These are phyloP conservation scores for Zymoseptoria crescenta DNA, from an alignment of 2,329 filamentous ascomycete species.

Conservation along the genomic window DNA sequence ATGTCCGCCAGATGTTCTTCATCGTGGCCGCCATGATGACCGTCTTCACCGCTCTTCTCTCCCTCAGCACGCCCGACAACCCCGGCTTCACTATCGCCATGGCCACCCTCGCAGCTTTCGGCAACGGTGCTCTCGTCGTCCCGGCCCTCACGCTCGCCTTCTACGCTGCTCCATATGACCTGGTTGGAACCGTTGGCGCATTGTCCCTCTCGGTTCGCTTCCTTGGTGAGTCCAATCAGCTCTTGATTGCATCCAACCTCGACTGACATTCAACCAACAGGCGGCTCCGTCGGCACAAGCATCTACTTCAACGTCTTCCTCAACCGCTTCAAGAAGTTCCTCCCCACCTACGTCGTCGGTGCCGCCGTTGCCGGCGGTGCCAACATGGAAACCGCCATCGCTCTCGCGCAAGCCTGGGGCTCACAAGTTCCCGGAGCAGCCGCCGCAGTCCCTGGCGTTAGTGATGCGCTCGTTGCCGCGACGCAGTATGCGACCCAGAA, in stretches of 20 bases:
- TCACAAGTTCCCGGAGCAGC: conserved; percentile 17
- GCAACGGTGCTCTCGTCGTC: conserved; percentile 59
- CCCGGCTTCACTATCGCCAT: conserved; percentile 34
- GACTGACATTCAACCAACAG: neutral
- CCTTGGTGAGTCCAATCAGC: conserved; percentile 39
- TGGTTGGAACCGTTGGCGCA: conserved; percentile 61
- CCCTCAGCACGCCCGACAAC: conserved; percentile 20
- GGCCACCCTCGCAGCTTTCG: conserved; percentile 53
- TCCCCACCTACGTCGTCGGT: conserved; percentile 43
- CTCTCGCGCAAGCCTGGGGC: conserved; percentile 11
- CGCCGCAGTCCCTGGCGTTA: conserved; percentile 10
- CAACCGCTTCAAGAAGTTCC: conserved; percentile 39
- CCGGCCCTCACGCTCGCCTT: conserved; percentile 58
- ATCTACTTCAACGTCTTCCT: conserved; percentile 47
- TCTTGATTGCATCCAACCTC: neutral
- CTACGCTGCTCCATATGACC: conserved; percentile 55
- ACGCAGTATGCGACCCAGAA: conserved; percentile 16
- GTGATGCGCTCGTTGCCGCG: conserved; percentile 6
- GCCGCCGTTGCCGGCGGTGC: conserved; percentile 31
- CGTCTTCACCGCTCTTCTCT: conserved; percentile 37
- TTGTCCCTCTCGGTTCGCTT: conserved; percentile 60
- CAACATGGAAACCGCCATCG: conserved; percentile 4
- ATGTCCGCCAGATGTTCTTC: conserved; percentile 53
- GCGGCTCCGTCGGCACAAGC: conserved; percentile 46
- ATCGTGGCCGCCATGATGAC: conserved; percentile 56